Percentiles rank a stretch among this genome's conserved stretches.
Evolutionary conservation across 1,139 yeast genomes (phyloP).

Genomic region (Yamadazyma taylorii): DNA sequence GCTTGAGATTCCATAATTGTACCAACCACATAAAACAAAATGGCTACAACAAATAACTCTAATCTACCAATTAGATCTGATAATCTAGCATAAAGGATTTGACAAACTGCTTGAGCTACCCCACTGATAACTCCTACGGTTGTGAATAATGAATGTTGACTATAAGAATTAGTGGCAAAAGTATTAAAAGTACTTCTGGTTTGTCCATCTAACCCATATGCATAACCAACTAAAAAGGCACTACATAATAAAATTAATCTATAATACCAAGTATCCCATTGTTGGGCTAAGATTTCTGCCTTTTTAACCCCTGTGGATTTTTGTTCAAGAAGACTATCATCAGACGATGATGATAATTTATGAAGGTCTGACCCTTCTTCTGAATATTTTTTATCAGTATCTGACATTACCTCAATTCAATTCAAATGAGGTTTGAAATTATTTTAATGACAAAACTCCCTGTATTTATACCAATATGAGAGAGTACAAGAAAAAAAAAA

Average conservation of each 20-base stretch:
- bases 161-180: constrained; percentile 57
- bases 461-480: no score
- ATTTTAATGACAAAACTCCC: no score
- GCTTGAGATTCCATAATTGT: constrained; percentile 73
- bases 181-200: constrained; percentile 23
- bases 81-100: constrained; percentile 64
- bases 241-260: constrained; percentile 20
- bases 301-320: constrained; percentile 32
- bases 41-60: constrained; percentile 51
- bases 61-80: constrained; percentile 72
- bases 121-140: constrained; percentile 62
- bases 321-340: constrained; percentile 8
- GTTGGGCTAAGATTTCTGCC: constrained; percentile 34
- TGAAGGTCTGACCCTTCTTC: constrained; percentile 5
- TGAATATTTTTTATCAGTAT: constrained; percentile 4
- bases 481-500: no score
- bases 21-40: constrained; percentile 65
- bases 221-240: constrained; percentile 30
- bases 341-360: neutral
- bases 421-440: no score
- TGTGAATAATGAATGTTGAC: constrained; percentile 58
- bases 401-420: neutral
- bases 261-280: constrained; percentile 23
- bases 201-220: constrained; percentile 25
- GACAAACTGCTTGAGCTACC: constrained; percentile 70